Conservation (phyloP, 768 basidiomycete genomes). For the Lactarius trivialis region DNA sequence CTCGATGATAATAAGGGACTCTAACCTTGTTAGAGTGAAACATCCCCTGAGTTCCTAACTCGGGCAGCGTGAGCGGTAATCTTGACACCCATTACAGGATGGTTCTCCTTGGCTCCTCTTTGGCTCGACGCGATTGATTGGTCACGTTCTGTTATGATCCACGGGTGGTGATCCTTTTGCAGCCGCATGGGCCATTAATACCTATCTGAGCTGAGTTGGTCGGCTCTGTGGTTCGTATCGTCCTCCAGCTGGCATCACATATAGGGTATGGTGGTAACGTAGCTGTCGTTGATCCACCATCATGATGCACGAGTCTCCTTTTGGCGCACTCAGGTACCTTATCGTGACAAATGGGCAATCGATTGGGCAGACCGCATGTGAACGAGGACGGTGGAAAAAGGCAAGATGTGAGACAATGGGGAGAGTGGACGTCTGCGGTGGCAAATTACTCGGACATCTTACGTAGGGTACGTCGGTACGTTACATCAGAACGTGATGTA, state of each 20-base stretch:
- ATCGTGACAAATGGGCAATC: not conserved
- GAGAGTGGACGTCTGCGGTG: not conserved
- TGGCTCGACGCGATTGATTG: not conserved
- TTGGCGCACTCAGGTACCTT: not conserved
- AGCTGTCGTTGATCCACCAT: not conserved
- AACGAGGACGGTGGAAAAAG: not conserved
- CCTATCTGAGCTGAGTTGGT: not conserved
- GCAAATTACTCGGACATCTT: constrained; percentile 1
- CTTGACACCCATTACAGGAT: not conserved
- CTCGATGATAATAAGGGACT: not conserved
- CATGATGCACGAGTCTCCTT: not conserved
- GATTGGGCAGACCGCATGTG: not conserved
- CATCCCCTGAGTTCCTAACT: not conserved
- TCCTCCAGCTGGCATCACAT: not conserved
- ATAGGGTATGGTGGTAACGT: not conserved
- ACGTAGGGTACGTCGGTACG: not conserved
- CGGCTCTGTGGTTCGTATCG: not conserved
- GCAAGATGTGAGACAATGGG: not conserved
- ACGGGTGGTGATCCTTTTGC: not conserved
- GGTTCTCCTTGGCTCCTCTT: not conserved
- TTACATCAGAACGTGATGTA: not conserved
- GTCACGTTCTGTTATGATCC: not conserved
- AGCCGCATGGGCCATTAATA: not conserved
- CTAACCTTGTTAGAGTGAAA: not conserved
- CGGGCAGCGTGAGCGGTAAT: not conserved